Evolutionary conservation across 768 basidiomycete species (phyloP).

Genomic region (Pleurotus citrinopileatus): DNA sequence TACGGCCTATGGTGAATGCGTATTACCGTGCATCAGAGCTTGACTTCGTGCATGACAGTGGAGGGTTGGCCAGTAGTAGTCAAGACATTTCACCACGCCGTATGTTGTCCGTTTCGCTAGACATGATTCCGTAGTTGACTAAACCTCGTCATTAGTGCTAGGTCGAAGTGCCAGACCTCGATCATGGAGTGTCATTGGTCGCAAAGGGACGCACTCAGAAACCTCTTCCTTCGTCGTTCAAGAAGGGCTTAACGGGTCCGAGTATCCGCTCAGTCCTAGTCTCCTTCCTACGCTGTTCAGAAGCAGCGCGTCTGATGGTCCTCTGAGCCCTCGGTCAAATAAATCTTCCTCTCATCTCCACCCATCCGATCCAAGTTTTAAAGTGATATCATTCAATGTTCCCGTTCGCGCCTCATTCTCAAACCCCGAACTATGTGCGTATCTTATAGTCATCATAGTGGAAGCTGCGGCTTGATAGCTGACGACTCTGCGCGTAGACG

Average conservation of each 20-base stretch:
- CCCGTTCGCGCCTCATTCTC: conserved; percentile 6
- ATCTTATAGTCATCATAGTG: background rate
- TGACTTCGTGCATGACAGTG: background rate
- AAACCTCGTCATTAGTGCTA: conserved; percentile 19
- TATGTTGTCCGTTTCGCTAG: background rate
- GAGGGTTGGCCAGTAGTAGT: background rate
- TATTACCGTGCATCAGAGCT: conserved; percentile 7
- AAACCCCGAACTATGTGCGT: background rate
- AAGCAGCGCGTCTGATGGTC: conserved; percentile 14
- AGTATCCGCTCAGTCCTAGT: conserved; percentile 30
- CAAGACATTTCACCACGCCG: background rate
- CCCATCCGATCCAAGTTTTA: conserved; percentile 1
- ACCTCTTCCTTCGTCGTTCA: conserved; percentile 31
- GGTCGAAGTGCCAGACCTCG: conserved; percentile 22
- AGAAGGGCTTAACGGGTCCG: conserved; percentile 19
- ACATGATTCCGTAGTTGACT: background rate
- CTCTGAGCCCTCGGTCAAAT: conserved; percentile 9
- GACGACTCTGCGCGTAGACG: conserved; percentile 6
- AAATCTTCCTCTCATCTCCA: conserved; percentile 2
- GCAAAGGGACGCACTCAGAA: conserved; percentile 35
- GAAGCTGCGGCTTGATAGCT: conserved; percentile 1
- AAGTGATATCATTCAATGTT: conserved; percentile 12
- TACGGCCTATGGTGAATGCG: conserved; percentile 9
- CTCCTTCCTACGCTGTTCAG: conserved; percentile 33
- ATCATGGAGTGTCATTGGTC: conserved; percentile 38